Conservation (phyloP, 768 basidiomycete species). For the Arthromyces matolae region DNA sequence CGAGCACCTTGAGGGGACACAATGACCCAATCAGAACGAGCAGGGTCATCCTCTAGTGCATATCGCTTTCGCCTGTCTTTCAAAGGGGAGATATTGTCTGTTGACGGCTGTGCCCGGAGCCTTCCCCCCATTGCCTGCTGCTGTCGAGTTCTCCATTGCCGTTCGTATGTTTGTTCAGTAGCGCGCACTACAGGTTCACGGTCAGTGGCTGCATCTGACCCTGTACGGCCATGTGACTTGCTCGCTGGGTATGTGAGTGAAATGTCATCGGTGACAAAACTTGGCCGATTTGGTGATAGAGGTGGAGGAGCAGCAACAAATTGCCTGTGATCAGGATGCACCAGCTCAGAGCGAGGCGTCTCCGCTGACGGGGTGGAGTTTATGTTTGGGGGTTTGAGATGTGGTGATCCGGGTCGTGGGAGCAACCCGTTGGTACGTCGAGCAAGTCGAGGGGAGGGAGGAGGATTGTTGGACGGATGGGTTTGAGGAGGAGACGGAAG, state of each 20-base stretch:
- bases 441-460: conserved; percentile 37
- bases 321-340: conserved; percentile 7
- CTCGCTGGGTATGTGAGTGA: conserved; percentile 28
- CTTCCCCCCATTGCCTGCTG: conserved; percentile 22
- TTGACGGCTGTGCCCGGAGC: conserved; percentile 28
- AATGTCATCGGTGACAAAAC: conserved; percentile 38
- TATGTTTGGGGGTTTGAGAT: conserved; percentile 25
- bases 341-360: conserved; percentile 14
- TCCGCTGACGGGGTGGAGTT: conserved; percentile 30
- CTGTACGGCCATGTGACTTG: conserved; percentile 39
- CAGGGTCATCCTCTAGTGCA: conserved; percentile 24
- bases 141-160: conserved; percentile 30
- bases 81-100: conserved; percentile 24
- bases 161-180: conserved; percentile 31
- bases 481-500: conserved; percentile 20
- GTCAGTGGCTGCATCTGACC: conserved; percentile 51
- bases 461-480: conserved; percentile 21
- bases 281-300: conserved; percentile 41
- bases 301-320: conserved; percentile 34
- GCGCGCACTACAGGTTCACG: conserved; percentile 39
- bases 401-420: conserved; percentile 34
- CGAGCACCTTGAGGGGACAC: conserved; percentile 26
- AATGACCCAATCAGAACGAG: conserved; percentile 26
- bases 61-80: conserved; percentile 24
- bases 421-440: conserved; percentile 34